Evolutionary conservation across 257 asterid species (phyloP).

Genomic region (Solanum chiquidenum): DNA sequence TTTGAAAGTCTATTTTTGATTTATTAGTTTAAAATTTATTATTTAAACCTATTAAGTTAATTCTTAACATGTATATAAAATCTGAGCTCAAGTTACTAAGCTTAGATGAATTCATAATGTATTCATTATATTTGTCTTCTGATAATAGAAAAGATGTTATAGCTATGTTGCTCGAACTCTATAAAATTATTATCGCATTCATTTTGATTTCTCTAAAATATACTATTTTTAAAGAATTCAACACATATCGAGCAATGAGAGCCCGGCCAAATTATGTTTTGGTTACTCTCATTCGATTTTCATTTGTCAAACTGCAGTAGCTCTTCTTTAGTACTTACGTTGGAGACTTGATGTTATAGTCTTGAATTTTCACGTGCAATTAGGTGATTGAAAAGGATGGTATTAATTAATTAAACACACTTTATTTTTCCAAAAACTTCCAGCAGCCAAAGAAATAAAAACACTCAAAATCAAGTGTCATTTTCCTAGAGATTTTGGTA

Average conservation of each 20-base stretch:
- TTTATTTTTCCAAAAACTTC: background rate
- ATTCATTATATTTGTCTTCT: background rate
- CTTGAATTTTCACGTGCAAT: background rate
- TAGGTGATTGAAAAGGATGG: slow-evolving; percentile 16
- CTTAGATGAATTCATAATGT: background rate
- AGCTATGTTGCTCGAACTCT: no score
- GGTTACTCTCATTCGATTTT: background rate
- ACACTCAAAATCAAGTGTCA: background rate
- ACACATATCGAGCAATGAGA: background rate
- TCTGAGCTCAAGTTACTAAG: background rate
- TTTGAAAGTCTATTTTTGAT: background rate
- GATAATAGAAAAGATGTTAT: no score
- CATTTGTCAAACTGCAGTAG: background rate
- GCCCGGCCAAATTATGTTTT: no score
- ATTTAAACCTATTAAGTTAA: background rate
- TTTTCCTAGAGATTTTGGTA: slow-evolving; percentile 1
- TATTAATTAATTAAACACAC: background rate
- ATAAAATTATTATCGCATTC: no score
- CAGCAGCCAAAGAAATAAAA: background rate
- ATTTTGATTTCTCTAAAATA: no score
- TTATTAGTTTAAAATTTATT: background rate
- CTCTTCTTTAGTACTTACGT: background rate
- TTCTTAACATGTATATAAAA: background rate
- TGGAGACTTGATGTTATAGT: background rate
- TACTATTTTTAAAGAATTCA: no score